Percentiles rank a stretch among this genome's conserved stretches.
Evolutionary conservation across 1,284 basidiomycete species (phyloP).

Genomic region (Grifola frondosa): DNA sequence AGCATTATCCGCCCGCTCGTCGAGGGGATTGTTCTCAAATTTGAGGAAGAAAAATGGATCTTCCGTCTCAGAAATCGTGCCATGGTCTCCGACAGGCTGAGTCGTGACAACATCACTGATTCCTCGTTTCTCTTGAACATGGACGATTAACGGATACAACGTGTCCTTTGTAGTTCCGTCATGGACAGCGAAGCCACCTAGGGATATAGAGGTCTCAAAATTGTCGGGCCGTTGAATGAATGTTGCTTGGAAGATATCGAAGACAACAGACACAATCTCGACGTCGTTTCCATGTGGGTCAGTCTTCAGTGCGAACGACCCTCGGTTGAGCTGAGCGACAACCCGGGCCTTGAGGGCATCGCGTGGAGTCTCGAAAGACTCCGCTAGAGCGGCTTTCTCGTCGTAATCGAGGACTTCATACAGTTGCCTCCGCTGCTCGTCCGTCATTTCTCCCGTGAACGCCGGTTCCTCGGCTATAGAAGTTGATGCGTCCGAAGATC

Average conservation of each 20-base stretch:
- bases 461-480: conserved; percentile 44
- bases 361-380: conserved; percentile 68
- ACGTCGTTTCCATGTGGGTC: conserved; percentile 62
- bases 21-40: conserved; percentile 92
- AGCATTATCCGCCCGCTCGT: conserved; percentile 91
- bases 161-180: conserved; percentile 87
- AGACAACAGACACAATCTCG: conserved; percentile 88
- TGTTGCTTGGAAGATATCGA: conserved; percentile 86
- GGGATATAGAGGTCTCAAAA: conserved; percentile 78
- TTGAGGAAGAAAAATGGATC: conserved; percentile 93
- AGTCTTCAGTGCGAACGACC: conserved; percentile 79
- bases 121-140: conserved; percentile 69
- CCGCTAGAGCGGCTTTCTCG: conserved; percentile 74
- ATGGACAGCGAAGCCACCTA: conserved; percentile 88
- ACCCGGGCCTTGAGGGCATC: conserved; percentile 85
- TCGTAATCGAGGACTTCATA: conserved; percentile 96
- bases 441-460: conserved; percentile 77
- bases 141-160: conserved; percentile 90
- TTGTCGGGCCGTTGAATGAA: conserved; percentile 87
- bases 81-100: conserved; percentile 30
- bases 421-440: conserved; percentile 90
- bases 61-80: conserved; percentile 33
- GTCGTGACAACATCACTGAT: conserved; percentile 23
- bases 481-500: conserved; percentile 45
- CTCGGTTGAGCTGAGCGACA: conserved; percentile 79